Evolutionary conservation across 2,329 filamentous ascomycete species (phyloP).

Genomic region (Neopestalotiopsis sp.): DNA sequence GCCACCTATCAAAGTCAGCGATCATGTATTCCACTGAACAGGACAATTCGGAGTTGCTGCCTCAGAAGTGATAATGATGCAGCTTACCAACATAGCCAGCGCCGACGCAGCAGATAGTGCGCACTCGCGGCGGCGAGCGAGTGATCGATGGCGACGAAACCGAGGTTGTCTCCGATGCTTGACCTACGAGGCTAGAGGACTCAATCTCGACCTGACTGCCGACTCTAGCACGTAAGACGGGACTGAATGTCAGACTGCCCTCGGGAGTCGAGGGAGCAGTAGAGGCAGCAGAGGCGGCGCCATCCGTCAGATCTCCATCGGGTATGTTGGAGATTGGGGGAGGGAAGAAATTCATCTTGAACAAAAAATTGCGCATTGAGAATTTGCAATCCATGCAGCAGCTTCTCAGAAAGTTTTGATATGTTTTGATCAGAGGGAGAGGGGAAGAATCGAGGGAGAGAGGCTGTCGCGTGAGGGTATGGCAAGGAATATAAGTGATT

Average conservation of each 20-base stretch:
- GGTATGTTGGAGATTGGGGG: conserved; percentile 33
- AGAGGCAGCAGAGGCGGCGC: conserved; percentile 41
- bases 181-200: conserved; percentile 20
- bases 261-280: conserved; percentile 51
- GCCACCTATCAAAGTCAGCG: conserved; percentile 55
- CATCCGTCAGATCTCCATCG: conserved; percentile 31
- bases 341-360: conserved; percentile 27
- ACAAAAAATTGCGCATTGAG: not conserved
- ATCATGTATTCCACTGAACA: not conserved
- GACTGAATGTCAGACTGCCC: conserved; percentile 47
- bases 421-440: not conserved
- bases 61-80: not conserved
- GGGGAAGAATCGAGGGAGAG: not conserved
- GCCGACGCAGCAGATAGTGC: conserved; percentile 37
- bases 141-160: conserved; percentile 22
- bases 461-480: not conserved
- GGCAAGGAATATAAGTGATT: not conserved
- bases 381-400: not conserved
- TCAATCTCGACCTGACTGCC: conserved; percentile 23
- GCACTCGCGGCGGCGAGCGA: conserved; percentile 35
- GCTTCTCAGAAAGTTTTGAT: not conserved
- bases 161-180: conserved; percentile 21
- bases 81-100: conserved; percentile 56
- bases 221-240: conserved; percentile 38
- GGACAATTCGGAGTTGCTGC: not conserved